A percentile compares a stretch with the other conserved stretches of the same genome.
These are phyloP conservation scores for Myxozyma neglecta DNA, from an alignment of 805 yeast genomes.

Conservation along the genomic window DNA sequence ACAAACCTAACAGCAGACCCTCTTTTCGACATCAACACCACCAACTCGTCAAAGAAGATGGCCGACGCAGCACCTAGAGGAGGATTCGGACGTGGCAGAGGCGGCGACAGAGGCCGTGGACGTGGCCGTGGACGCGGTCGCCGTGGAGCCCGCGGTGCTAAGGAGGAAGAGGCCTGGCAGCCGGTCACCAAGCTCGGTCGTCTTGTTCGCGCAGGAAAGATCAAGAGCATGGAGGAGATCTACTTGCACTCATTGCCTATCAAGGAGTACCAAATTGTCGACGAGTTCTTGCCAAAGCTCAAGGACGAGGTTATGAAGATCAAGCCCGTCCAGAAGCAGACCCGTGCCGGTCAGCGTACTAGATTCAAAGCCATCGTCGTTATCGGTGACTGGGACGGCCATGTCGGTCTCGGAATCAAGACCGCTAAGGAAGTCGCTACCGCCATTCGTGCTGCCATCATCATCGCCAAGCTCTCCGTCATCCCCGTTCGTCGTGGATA, in stretches of 20 bases:
- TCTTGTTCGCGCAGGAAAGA: constrained; percentile 98
- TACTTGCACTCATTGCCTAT: constrained; percentile 99
- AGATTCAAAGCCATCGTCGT: constrained; percentile 99
- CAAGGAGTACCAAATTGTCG: constrained; percentile 99
- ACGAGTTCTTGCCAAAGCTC: constrained; percentile 90
- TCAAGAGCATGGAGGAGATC: constrained; percentile 94
- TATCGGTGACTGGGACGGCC: constrained; percentile 99
- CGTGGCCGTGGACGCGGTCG: constrained; percentile 62
- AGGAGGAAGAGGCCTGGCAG: constrained; percentile 98
- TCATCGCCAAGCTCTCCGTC: constrained; percentile 97
- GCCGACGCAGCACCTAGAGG: constrained; percentile 42
- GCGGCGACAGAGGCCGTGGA: constrained; percentile 49
- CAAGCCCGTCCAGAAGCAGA: constrained; percentile 99
- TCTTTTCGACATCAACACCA: constrained; percentile 1
- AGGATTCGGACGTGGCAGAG: constrained; percentile 49
- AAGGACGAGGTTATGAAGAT: constrained; percentile 99
- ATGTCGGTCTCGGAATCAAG: constrained; percentile 99
- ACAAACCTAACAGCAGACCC: background rate
- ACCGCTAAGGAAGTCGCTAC: constrained; percentile 99
- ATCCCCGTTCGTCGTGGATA: constrained; percentile 99
- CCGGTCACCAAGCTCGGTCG: constrained; percentile 99
- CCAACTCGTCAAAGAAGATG: constrained; percentile 30
- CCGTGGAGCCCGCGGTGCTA: constrained; percentile 70
- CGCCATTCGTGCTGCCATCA: constrained; percentile 99
- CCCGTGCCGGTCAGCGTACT: constrained; percentile 99